Base-by-base conservation (phyloP, 2,329 filamentous ascomycete genomes). In the Stemphylium vesicarium region DNA sequence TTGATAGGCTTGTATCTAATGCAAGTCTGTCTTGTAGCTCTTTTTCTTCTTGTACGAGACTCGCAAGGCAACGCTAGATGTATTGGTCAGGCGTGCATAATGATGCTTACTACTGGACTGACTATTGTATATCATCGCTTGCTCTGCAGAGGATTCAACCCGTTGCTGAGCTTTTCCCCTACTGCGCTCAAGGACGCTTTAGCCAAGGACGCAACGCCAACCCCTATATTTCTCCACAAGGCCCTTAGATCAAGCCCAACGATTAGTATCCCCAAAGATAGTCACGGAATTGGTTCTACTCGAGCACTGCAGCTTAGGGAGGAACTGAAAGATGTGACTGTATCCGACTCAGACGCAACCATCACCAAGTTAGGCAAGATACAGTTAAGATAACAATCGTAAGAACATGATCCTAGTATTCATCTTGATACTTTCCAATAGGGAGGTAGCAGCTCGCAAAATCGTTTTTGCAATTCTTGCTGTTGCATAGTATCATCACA, bases 1-100 rank as follows among this genome's bases (percentile, higher is more conserved):
- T 44, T 61, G 3, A 29, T 32, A 26, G 49, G 59, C n/a, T 35
- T 61, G 3, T 61, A 61, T 6, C 15, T 50, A 1, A 61, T 61
- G 22, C 24, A 61, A 47, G 33, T 32, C 18, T 56, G 18, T 46
- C 29, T 59, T 16, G 9, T 44, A 13, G 43, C 49, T 18, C 52
- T 61, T 2, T 61, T 61, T 31, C 32, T 56, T 40, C 43, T 61
- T 9, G 15, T 52, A 50, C 15, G 26, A 50, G 43, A 61, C 48
- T 56, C 31, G 4, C n/a, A 48, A 41, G 43, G 50, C 11, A 43
- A 50, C 7, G 24, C 46, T 38, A 44, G 13, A 42, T 61, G 35
- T 39, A 51, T 52, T 36, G 3, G 29, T 1, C 16, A 61, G 18
- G 56, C 56, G 20, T 50, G 26, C 32, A 15, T 61, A 3, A 54